Conservation (phyloP, 2,329 filamentous ascomycete species). For the Orbilia oligospora region DNA sequence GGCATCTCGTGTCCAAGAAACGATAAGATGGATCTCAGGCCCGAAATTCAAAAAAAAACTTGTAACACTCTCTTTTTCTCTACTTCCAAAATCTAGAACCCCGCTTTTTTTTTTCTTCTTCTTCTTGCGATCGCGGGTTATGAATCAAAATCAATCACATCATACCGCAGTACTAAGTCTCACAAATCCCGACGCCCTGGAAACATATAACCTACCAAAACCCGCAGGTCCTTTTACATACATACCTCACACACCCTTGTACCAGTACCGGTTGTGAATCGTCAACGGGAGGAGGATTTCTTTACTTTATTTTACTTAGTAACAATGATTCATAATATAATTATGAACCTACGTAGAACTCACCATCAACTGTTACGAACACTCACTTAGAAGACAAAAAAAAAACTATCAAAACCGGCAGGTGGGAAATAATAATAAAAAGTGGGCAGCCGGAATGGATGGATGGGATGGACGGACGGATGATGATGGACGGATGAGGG, state of each 20-base stretch:
- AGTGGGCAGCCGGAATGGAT: no score
- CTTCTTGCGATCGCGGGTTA: no score
- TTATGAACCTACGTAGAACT: no score
- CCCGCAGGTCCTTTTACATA: conserved; percentile 11
- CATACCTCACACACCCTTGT: no score
- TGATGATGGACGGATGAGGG: not conserved
- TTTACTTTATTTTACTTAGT: not conserved
- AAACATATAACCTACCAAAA: conserved; percentile 23
- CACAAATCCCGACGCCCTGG: conserved; percentile 21
- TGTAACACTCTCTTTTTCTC: not conserved
- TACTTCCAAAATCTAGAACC: not conserved
- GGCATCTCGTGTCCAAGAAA: conserved; percentile 23
- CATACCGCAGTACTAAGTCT: no score
- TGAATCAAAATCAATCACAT: no score
- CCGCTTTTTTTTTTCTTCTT: not conserved
- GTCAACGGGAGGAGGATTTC: no score
- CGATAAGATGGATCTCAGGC: conserved; percentile 32
- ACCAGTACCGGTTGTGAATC: no score
- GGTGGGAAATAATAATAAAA: not conserved
- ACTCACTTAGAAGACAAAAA: no score
- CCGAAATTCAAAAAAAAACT: not conserved
- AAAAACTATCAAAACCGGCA: not conserved
- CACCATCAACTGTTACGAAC: no score
- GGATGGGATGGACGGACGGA: no score
- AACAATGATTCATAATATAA: conserved; percentile 17